phyloP scores from a whole-genome alignment of 208 protist species.

The Leishmania guyanensis region DNA sequence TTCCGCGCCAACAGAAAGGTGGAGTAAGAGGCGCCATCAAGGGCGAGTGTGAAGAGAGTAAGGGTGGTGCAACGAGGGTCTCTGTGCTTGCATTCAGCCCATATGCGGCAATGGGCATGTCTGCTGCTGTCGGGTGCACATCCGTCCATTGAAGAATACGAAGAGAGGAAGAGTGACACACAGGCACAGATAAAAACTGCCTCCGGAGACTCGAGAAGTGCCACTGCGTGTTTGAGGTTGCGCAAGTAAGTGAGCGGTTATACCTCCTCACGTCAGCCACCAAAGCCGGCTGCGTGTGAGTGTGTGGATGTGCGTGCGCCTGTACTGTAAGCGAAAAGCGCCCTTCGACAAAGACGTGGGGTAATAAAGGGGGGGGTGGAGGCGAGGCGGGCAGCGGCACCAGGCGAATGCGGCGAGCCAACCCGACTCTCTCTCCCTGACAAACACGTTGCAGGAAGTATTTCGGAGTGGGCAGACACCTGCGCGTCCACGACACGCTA shows the following conservation, averaged over 20 bases:
- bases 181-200: neutral
- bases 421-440: neutral
- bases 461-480: neutral
- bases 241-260: neutral
- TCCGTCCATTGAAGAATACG: neutral
- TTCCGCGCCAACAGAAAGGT: neutral
- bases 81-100: neutral
- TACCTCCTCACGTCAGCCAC: neutral
- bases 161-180: neutral
- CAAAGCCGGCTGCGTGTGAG: neutral
- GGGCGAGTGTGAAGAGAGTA: neutral
- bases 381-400: neutral
- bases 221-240: neutral
- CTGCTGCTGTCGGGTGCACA: neutral
- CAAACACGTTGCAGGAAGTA: neutral
- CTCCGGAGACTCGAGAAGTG: neutral
- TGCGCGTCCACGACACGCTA: neutral
- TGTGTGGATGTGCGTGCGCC: conserved; percentile 2
- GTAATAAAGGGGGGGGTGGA: neutral
- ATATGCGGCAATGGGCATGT: neutral
- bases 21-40: neutral
- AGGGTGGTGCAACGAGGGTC: neutral
- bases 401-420: neutral
- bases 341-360: neutral
- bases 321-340: neutral